Percentiles rank a stretch among this genome's conserved stretches.
Conservation (phyloP, 2,329 filamentous ascomycete genomes). For the Xylariaceae sp. region DNA sequence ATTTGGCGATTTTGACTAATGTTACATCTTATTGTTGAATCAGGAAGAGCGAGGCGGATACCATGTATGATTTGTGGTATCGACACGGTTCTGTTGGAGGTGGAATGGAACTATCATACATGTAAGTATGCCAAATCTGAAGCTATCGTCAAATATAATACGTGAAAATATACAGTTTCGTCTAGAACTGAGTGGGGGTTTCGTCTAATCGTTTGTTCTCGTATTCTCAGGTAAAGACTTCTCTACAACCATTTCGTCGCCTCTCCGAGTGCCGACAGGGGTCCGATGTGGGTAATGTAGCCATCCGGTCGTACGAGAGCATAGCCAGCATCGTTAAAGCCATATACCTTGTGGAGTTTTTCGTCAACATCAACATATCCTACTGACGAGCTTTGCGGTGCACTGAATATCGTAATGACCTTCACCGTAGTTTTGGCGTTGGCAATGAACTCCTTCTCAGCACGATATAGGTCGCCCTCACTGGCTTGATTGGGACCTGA, state of each 20-base stretch:
- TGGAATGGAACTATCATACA: not conserved
- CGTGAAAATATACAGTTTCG: not conserved
- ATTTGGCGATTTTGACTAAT: not conserved
- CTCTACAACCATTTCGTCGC: constrained; percentile 18
- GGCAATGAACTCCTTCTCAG: constrained; percentile 18
- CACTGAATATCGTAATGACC: constrained; percentile 22
- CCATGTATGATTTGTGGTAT: not conserved
- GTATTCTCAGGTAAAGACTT: not conserved
- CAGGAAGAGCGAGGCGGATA: no score
- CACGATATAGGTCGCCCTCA: constrained; percentile 19
- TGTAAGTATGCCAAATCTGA: not conserved
- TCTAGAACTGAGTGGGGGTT: constrained; percentile 11
- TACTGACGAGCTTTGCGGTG: constrained; percentile 4
- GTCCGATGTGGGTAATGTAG: constrained; percentile 29
- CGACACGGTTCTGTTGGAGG: not conserved
- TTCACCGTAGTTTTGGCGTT: constrained; percentile 13
- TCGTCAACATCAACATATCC: constrained; percentile 24
- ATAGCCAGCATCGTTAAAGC: constrained; percentile 25
- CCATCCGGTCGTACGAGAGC: constrained; percentile 29
- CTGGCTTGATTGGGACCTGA: constrained; percentile 9
- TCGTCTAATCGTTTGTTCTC: constrained; percentile 1
- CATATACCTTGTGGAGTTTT: constrained; percentile 24
- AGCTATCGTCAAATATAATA: not conserved
- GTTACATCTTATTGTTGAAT: not conserved
- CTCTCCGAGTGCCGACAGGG: constrained; percentile 17